These are phyloP conservation scores for Angophora floribunda DNA, from an alignment of 345 rosid genomes.

Conservation along the genomic window DNA sequence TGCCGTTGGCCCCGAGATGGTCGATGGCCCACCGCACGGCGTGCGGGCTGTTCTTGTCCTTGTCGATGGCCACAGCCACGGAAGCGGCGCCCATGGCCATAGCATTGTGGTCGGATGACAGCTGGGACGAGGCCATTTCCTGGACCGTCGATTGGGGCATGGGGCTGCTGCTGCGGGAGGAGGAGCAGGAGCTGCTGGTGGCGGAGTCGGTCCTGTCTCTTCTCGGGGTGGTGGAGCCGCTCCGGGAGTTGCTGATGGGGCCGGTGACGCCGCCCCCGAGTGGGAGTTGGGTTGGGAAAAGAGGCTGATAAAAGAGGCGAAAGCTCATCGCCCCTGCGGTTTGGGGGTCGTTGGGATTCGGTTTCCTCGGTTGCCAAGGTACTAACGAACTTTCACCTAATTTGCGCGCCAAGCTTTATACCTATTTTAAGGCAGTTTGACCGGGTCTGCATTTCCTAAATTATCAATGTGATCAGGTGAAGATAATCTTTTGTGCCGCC, in stretches of 20 bases:
- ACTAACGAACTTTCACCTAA: not conserved
- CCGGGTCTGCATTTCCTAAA: not conserved
- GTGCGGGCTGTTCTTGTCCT: slow-evolving; percentile 67
- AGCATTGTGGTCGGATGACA: not conserved
- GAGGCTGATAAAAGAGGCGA: not conserved
- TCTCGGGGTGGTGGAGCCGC: not conserved
- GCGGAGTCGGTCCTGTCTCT: not conserved
- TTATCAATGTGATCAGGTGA: not conserved
- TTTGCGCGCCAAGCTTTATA: not conserved
- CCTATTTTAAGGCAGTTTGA: not conserved
- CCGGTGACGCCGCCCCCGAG: not conserved
- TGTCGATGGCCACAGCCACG: slow-evolving; percentile 55
- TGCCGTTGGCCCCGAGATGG: slow-evolving; percentile 31
- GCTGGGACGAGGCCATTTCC: not conserved
- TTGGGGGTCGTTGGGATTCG: not conserved
- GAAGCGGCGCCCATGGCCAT: not conserved
- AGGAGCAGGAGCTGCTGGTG: not conserved
- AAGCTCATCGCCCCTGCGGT: not conserved
- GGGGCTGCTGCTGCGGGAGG: not conserved
- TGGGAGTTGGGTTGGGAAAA: not conserved
- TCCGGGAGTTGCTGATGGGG: not conserved
- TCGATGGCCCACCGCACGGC: slow-evolving; percentile 93
- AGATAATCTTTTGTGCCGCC: not conserved
- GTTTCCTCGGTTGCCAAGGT: not conserved
- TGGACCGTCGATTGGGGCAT: not conserved